These are phyloP conservation scores for Suillus subluteus DNA, from an alignment of 768 basidiomycete species.

Conservation along the genomic window DNA sequence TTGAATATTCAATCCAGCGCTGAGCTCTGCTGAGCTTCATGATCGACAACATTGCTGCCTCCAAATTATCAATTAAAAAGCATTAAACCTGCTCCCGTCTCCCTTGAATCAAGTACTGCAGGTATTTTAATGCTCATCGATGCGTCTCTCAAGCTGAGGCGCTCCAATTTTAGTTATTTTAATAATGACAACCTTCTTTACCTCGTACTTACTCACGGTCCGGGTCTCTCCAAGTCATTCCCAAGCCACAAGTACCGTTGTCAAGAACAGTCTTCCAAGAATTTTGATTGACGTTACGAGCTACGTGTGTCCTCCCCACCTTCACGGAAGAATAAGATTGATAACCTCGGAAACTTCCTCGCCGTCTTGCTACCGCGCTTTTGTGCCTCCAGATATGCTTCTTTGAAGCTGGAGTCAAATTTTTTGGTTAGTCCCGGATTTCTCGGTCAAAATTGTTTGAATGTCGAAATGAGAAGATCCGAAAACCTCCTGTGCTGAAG, in stretches of 20 bases:
- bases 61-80: background rate
- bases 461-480: background rate
- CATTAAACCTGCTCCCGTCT: background rate
- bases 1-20: background rate
- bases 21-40: background rate
- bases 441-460: background rate
- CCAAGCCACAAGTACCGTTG: background rate
- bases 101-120: too few species aligned
- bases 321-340: background rate
- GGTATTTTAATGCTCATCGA: background rate
- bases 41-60: background rate
- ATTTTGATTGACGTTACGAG: constrained; percentile 5
- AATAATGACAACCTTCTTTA: background rate
- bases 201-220: background rate
- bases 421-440: background rate
- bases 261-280: constrained; percentile 5
- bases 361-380: background rate
- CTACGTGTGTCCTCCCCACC: background rate
- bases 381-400: background rate
- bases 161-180: background rate
- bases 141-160: background rate
- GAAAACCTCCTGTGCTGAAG: background rate
- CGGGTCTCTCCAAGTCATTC: background rate
- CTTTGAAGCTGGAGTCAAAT: background rate
- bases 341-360: background rate